phyloP scores from a whole-genome alignment of 345 rosid genomes.

The Citrus mangshanensis region DNA sequence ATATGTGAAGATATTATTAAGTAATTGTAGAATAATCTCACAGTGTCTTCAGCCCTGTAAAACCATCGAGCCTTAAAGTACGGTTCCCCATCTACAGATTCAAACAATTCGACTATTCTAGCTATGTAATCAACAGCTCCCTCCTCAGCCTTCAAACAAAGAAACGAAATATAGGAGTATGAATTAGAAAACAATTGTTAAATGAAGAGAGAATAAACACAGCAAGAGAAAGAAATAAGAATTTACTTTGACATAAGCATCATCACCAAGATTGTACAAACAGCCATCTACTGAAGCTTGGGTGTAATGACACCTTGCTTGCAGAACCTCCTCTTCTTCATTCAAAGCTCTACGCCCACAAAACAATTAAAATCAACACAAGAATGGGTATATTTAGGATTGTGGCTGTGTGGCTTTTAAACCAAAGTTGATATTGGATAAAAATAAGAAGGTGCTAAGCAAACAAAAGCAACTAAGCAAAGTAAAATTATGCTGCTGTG shows the following conservation, averaged over 20 bases:
- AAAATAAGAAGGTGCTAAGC: not conserved
- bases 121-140: conserved; percentile 34
- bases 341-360: conserved; percentile 4
- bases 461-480: not conserved
- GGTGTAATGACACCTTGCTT: conserved; percentile 29
- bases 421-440: not conserved
- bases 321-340: conserved; percentile 7
- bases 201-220: not conserved
- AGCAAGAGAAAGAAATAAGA: not conserved
- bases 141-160: conserved; percentile 23
- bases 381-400: not conserved
- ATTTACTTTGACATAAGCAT: conserved; percentile 35
- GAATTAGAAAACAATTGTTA: not conserved
- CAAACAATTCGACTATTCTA: conserved; percentile 34
- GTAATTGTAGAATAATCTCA: conserved; percentile 14
- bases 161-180: not conserved
- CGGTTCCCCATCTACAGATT: conserved; percentile 18
- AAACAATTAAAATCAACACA: conserved; percentile 3
- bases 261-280: conserved; percentile 23
- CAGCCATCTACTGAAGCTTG: conserved; percentile 30
- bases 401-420: not conserved
- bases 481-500: no score
- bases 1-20: not conserved
- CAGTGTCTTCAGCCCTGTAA: conserved; percentile 40
- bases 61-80: conserved; percentile 38